phyloP scores from a whole-genome alignment of 495 filamentous ascomycete genomes.

The Penicillium pulvis region DNA sequence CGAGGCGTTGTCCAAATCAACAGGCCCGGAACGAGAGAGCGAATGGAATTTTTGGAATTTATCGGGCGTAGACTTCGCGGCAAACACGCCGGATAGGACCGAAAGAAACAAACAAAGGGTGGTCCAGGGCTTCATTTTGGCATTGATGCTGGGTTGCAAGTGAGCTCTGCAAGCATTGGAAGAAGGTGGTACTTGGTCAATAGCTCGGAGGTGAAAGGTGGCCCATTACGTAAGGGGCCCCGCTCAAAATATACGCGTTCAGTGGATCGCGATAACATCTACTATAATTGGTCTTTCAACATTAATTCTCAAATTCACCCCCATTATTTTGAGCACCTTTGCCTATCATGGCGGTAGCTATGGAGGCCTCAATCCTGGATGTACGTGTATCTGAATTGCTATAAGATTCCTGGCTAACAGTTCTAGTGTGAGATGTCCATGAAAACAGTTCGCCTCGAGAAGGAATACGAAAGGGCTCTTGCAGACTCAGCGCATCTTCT shows the following conservation, averaged over 20 bases:
- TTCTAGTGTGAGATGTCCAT: slow-evolving; percentile 47
- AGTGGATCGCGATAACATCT: not conserved
- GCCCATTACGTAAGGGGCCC: slow-evolving; percentile 25
- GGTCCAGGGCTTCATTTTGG: slow-evolving; percentile 57
- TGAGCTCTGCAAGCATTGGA: slow-evolving; percentile 3
- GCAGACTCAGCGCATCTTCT: slow-evolving; percentile 60
- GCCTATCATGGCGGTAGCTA: slow-evolving; percentile 22
- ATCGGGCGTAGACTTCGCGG: slow-evolving; percentile 28
- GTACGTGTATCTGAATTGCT: slow-evolving; percentile 18
- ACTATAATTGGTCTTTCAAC: not conserved
- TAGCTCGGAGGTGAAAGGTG: slow-evolving; percentile 18
- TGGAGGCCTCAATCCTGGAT: slow-evolving; percentile 25
- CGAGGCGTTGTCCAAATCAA: slow-evolving; percentile 73
- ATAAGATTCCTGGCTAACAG: slow-evolving; percentile 10
- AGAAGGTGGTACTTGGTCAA: not conserved
- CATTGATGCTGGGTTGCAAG: slow-evolving; percentile 22
- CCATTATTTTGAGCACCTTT: not conserved
- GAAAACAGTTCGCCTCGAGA: slow-evolving; percentile 57
- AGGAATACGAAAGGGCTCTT: slow-evolving; percentile 62
- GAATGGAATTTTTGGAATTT: slow-evolving; percentile 69
- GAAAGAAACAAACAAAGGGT: slow-evolving; percentile 53
- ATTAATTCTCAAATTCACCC: not conserved
- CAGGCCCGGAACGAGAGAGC: slow-evolving; percentile 64
- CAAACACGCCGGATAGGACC: slow-evolving; percentile 47
- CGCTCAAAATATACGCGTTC: slow-evolving; percentile 16